Evolutionary conservation across 2,329 filamentous ascomycete genomes (phyloP), one percentile per base, ranked within the genome.

Genomic region (Stemphylium lycopersici): DNA sequence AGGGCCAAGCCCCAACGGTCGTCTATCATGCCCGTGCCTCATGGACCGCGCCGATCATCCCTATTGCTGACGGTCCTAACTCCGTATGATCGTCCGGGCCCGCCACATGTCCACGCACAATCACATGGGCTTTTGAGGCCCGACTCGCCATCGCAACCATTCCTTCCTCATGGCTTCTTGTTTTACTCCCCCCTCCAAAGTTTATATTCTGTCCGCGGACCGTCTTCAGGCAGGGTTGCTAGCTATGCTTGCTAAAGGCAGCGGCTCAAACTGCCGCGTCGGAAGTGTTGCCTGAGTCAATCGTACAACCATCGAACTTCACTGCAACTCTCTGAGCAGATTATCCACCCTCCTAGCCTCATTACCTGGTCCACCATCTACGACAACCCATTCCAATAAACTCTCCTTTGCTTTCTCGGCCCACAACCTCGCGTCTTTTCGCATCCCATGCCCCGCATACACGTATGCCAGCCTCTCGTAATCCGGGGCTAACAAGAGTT

Each of bases 401-500:
- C 56, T 67, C 29, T 59, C 44, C 34, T 45, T 66, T 0, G 65
- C 63, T 46, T 57, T 67, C 13, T 46, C 43, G 1, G 63, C 65
- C 63, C 63, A 68, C 24, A 31, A 16, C 22, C 45, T 52, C 12
- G 65, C 64, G 22, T 67, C 61, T 13, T 44, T 33, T 11, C 43
- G 15, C 49, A 55, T 56, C 8, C 59, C 62, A 24, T 59, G 50
- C 11, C 62, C 61, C 10, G 61, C 56, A 52, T 68, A 63, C 18
- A 67, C 63, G 48, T 68, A 68, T n/a, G 64, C 64, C 53, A 68
- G 42, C 40, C 65, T 61, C 48, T 68, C 65, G 33, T 64, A 58
- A 36, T 68, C 65, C 18, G 54, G 58, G 8, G 64, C 63, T 7
- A 67, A 40, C 48, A 68, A 29, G 20, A 56, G 48, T 15, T 65